Evolutionary conservation across 2,329 filamentous ascomycete genomes (phyloP).

Genomic region (Ophiostoma quercus): DNA sequence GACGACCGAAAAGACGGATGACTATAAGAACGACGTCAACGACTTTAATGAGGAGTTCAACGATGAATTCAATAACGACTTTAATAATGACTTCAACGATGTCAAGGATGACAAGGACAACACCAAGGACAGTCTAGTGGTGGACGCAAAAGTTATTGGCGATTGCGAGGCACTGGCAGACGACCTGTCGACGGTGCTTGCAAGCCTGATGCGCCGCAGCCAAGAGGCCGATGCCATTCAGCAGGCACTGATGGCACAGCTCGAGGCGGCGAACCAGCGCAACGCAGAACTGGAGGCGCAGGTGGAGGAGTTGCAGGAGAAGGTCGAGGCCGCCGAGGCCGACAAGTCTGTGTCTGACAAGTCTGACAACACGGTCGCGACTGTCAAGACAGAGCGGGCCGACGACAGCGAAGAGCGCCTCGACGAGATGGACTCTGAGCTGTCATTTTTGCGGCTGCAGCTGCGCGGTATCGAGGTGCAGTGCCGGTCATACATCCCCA

Average conservation of each 20-base stretch:
- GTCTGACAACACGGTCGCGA: neutral
- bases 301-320: neutral
- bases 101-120: neutral
- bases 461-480: constrained; percentile 59
- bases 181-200: constrained; percentile 47
- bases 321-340: neutral
- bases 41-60: neutral
- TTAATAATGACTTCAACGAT: neutral
- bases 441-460: constrained; percentile 57
- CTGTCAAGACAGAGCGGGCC: neutral
- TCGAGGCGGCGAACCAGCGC: constrained; percentile 35
- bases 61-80: too few species aligned
- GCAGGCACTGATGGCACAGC: constrained; percentile 45
- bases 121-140: neutral
- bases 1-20: too few species aligned
- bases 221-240: constrained; percentile 50
- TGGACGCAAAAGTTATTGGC: neutral
- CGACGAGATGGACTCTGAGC: constrained; percentile 53
- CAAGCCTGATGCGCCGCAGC: constrained; percentile 49
- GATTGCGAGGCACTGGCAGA: constrained; percentile 43
- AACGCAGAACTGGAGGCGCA: constrained; percentile 43
- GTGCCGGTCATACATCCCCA: constrained; percentile 44
- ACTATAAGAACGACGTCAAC: neutral
- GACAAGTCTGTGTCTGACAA: neutral
- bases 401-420: constrained; percentile 39